Evolutionary conservation across 805 yeast genomes (phyloP).

Genomic region (Blastobotrys terrestris): DNA sequence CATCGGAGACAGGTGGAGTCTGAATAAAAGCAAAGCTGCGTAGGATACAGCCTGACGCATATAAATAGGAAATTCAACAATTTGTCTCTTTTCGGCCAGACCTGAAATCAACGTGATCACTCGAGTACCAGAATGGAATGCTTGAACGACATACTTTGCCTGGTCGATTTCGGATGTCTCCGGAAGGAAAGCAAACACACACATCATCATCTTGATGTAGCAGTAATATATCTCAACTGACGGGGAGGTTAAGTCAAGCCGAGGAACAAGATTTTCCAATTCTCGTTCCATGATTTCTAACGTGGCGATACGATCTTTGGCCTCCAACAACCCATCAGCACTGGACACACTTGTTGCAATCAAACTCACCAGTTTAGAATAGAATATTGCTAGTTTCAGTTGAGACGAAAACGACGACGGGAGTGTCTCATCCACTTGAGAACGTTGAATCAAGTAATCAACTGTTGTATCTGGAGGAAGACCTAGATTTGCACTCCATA

Average conservation of each 20-base stretch:
- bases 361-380: conserved; percentile 72
- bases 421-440: conserved; percentile 55
- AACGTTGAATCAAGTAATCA: conserved; percentile 75
- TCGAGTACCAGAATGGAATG: conserved; percentile 74
- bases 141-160: conserved; percentile 73
- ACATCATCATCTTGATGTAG: conserved; percentile 72
- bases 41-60: conserved; percentile 81
- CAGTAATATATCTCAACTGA: conserved; percentile 71
- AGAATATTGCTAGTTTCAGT: conserved; percentile 71
- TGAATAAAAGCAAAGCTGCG: conserved; percentile 67
- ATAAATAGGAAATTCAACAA: conserved; percentile 81
- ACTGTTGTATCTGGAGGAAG: conserved; percentile 81
- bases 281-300: conserved; percentile 74
- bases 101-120: conserved; percentile 72
- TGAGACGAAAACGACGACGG: conserved; percentile 69
- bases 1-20: conserved; percentile 72
- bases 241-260: conserved; percentile 56
- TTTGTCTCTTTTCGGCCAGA: conserved; percentile 57
- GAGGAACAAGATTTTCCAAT: conserved; percentile 61
- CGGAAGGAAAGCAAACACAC: conserved; percentile 87
- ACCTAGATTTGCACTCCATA: conserved; percentile 84
- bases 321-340: conserved; percentile 85
- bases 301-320: conserved; percentile 73
- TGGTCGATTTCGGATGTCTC: conserved; percentile 78
- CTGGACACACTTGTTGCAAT: conserved; percentile 83